These are phyloP conservation scores for Suillus weaverae DNA, from an alignment of 768 basidiomycete species.

Conservation along the genomic window DNA sequence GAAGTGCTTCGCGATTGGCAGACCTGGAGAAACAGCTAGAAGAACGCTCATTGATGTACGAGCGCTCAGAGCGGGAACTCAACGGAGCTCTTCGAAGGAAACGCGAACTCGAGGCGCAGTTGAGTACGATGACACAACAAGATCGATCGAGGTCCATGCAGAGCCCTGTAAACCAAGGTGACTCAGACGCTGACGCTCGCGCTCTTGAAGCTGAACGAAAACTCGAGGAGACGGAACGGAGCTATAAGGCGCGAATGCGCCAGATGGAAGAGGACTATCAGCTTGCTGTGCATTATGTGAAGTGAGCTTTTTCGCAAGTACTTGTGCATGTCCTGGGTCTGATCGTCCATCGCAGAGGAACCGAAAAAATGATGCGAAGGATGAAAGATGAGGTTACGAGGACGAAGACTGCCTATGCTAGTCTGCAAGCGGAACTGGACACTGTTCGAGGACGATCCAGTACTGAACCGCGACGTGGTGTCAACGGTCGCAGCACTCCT, in stretches of 20 bases:
- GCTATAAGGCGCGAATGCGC: slow-evolving; percentile 76
- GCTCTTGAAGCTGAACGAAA: slow-evolving; percentile 73
- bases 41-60: slow-evolving; percentile 70
- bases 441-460: slow-evolving; percentile 59
- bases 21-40: slow-evolving; percentile 80
- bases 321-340: slow-evolving; percentile 15
- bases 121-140: slow-evolving; percentile 59
- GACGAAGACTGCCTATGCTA: slow-evolving; percentile 79
- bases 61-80: slow-evolving; percentile 76
- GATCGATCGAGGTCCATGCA: slow-evolving; percentile 62
- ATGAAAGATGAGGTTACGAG: slow-evolving; percentile 95
- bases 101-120: slow-evolving; percentile 73
- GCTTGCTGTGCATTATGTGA: slow-evolving; percentile 95
- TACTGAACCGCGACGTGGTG: slow-evolving; percentile 47
- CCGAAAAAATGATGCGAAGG: slow-evolving; percentile 95
- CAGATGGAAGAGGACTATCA: slow-evolving; percentile 96
- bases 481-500: slow-evolving; percentile 80
- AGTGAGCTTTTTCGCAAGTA: slow-evolving; percentile 53
- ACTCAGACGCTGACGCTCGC: slow-evolving; percentile 42
- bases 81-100: slow-evolving; percentile 63
- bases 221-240: slow-evolving; percentile 75
- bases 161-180: slow-evolving; percentile 47
- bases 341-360: slow-evolving; percentile 58
- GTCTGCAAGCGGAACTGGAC: slow-evolving; percentile 85
- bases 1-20: slow-evolving; percentile 45